Evolutionary conservation across 257 asterid species (phyloP), one percentile per base, ranked within the genome.

Genomic region (Solanum tarijense): DNA sequence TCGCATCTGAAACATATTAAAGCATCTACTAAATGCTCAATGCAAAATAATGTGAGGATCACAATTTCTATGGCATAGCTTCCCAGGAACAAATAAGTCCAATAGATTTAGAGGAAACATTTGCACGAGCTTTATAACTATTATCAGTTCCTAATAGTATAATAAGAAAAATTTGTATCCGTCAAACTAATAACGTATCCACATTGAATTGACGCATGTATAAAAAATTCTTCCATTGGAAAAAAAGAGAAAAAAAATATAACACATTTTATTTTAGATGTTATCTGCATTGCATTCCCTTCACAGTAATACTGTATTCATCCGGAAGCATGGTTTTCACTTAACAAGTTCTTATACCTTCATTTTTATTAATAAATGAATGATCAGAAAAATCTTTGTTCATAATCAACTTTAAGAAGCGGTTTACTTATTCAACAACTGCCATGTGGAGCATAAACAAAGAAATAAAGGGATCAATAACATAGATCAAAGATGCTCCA

Each of bases 1-100:
- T 25, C 99, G 94, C 94, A 95, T 95, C 99, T 96, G 97, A 74
- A 91, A 90, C 89, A 48, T 13, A 78, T 20, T 71, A 84, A 27
- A 86, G 60, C 68, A 73, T 83, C 48, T 69, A 86, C 65, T 32
- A 86, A 71, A 18, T 69, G 29, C 18, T 86, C 35, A 69, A 39
- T 16, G 25, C 14, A 38, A 55, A 71, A 38, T n/a, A 36, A 11
- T 21, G 20, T 10, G 32, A 74, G 13, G 32, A 41, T 62, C 83
- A 11, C 75, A 78, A 43, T 52, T 23, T 7, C 31, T 23, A 16
- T 12, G 81, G 32, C 31, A 88, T 9, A 39, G 9, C 20, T 46
- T 46, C 68, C 84, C 74, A 76, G 13, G 69, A 86, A 86, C 74
- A 86, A 71, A 38, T 25, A 68, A 39, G 76, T 9, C 0, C 65